Evolutionary conservation across 2,329 filamentous ascomycete genomes (phyloP), one percentile per base, ranked within the genome.

Genomic region (Fusarium decemcellulare): DNA sequence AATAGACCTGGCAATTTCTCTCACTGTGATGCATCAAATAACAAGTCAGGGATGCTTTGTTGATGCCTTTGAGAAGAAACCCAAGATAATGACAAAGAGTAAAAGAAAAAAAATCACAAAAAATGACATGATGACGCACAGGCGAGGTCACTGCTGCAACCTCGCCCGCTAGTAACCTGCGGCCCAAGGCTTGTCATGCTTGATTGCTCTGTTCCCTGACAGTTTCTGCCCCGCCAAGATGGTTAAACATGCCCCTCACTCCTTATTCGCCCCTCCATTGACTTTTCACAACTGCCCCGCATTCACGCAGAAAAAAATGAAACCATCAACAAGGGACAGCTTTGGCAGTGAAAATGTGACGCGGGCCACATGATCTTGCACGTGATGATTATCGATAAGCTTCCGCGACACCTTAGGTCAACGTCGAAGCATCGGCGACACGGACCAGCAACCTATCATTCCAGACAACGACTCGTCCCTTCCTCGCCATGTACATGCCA

Each of bases 381-480:
- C 73, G 69, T 70, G 74, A 69, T 55, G 27, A 8, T 72, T 74
- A 64, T 74, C 68, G 68, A 70, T 74, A 72, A 70, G 29, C 29
- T 27, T 55, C 44, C 43, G 62, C 50, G 63, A 63, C 62, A 70
- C 59, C 46, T 66, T 53, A 48, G 65, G 59, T 68, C 62, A 66
- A 71, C 67, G 59, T 71, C 70, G 53, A 72, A 65, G 70, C 72
- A 74, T 68, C 59, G 48, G 65, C 68, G 65, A 71, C 69, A 69
- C 61, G 64, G 47, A 64, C 59, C 62, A 68, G 61, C 61, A 46
- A 59, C 50, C 51, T 48, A 63, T 58, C 58, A 65, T 60, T 70
- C 53, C 59, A 59, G 60, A 63, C 60, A 47, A 61, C 57, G 53
- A 55, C 51, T 60, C 64, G 58, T 52, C 34, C 52, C 29, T 52